Base-by-base conservation (phyloP, 169 alveolate genomes). In the Plasmodium cynomolgi region DNA sequence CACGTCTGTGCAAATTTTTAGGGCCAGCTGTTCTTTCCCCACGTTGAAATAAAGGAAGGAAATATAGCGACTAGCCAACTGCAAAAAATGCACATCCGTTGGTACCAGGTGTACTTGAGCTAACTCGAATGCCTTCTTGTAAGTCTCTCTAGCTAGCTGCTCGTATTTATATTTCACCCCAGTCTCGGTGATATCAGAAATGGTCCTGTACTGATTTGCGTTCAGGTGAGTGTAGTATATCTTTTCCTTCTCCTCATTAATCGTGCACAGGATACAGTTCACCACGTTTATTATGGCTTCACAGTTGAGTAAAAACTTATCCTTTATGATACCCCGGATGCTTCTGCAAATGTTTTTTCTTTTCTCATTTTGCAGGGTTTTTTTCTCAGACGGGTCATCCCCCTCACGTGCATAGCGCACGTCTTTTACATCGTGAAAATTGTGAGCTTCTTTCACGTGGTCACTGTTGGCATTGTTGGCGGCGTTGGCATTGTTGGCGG, bases 81-180 rank as follows among this genome's bases (percentile, higher is more conserved):
- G 47, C 37, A 86, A 56, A 37, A 75, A 86, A 9, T 86, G 80
- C 11, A 86, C 29, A 86, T 86, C 93, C 26, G 72, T 77, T 20
- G 93, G 93, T 56, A 50, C 80, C 23, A 86, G 29, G 29, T 86
- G 47, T 15, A 50, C 31, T 37, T 50, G 17, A 29, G 82, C 93
- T 39, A 86, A 54, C 1, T 86, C 86, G 34, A 75, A 86, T 1
- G 93, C 83, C 71, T 79, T 86, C 47, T 86, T 56, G 47, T 75
- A 86, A 15, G 93, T 56, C n/a, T 79, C 37, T n/a, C 81, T 39
- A n/a, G 93, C 93, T 86, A 86, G 47, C n/a, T 86, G 86, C 44
- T 86, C 93, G 50, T 86, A 86, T 77, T 86, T 86, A 77, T 86
- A 86, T 86, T 86, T 86, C 81, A 86, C 93, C 29, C 93, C 93